Conservation (phyloP, 208 protist species). For the Acanthamoeba divionensis region DNA sequence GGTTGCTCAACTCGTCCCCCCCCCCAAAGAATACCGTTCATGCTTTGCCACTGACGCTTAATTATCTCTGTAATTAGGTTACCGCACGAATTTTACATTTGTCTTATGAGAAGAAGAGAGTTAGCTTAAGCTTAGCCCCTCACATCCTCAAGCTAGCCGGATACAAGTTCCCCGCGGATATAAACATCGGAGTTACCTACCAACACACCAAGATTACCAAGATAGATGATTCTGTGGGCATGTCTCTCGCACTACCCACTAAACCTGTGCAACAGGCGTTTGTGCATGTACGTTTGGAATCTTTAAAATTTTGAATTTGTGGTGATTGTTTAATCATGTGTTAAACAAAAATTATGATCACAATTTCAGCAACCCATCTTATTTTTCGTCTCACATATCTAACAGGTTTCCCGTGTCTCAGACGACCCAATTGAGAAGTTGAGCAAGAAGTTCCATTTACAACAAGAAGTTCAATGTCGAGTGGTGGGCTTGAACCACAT, state of each 20-base stretch:
- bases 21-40: not conserved
- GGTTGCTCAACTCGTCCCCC: not conserved
- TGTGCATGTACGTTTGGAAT: not conserved
- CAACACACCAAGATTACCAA: not conserved
- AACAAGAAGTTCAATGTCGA: not conserved
- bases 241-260: not conserved
- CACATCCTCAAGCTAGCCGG: not conserved
- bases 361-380: not conserved
- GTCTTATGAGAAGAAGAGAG: conserved; percentile 25
- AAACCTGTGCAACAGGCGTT: conserved; percentile 17
- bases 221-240: not conserved
- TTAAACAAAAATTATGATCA: too few species aligned
- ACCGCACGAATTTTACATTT: not conserved
- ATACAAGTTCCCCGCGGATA: conserved; percentile 4
- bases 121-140: not conserved
- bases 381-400: not conserved
- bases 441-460: not conserved
- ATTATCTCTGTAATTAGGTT: not conserved
- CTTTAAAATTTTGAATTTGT: not conserved
- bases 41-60: not conserved
- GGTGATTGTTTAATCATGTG: not conserved
- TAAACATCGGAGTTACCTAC: not conserved
- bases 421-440: not conserved
- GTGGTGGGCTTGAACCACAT: conserved; percentile 4
- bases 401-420: not conserved